phyloP scores from a whole-genome alignment of 495 filamentous ascomycete species.

The Pseudevernia furfuracea region DNA sequence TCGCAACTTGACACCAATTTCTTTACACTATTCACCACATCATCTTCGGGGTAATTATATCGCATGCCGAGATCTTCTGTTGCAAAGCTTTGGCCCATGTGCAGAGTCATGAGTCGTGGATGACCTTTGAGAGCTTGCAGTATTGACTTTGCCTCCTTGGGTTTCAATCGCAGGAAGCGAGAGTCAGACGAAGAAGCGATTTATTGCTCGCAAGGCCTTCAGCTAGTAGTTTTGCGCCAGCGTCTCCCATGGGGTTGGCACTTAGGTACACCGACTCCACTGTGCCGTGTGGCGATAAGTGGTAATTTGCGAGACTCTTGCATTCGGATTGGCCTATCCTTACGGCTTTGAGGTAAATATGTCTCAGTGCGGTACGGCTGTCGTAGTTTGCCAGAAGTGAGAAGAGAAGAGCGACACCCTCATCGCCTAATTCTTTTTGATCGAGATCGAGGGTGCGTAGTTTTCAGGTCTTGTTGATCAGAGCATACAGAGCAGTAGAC shows the following conservation, averaged over 20 bases:
- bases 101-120: constrained; percentile 25
- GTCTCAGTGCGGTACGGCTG: constrained; percentile 25
- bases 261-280: constrained; percentile 33
- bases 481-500: constrained; percentile 25
- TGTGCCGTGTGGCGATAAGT: constrained; percentile 26
- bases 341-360: constrained; percentile 36
- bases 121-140: constrained; percentile 23
- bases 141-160: constrained; percentile 25
- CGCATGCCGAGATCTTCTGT: constrained; percentile 33
- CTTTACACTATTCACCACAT: constrained; percentile 13
- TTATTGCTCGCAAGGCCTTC: constrained; percentile 15
- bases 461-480: constrained; percentile 30
- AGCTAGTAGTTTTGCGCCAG: neutral
- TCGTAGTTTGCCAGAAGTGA: constrained; percentile 19
- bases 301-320: constrained; percentile 28
- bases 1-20: constrained; percentile 13
- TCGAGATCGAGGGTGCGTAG: constrained; percentile 38
- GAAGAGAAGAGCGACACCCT: constrained; percentile 32
- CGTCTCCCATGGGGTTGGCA: constrained; percentile 29
- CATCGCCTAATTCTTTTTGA: constrained; percentile 37
- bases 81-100: constrained; percentile 31
- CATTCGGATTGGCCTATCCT: constrained; percentile 30
- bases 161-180: constrained; percentile 28
- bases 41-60: constrained; percentile 30
- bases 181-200: constrained; percentile 21